These are phyloP conservation scores for Metschnikowia similis DNA, from an alignment of 805 yeast genomes.

Conservation along the genomic window DNA sequence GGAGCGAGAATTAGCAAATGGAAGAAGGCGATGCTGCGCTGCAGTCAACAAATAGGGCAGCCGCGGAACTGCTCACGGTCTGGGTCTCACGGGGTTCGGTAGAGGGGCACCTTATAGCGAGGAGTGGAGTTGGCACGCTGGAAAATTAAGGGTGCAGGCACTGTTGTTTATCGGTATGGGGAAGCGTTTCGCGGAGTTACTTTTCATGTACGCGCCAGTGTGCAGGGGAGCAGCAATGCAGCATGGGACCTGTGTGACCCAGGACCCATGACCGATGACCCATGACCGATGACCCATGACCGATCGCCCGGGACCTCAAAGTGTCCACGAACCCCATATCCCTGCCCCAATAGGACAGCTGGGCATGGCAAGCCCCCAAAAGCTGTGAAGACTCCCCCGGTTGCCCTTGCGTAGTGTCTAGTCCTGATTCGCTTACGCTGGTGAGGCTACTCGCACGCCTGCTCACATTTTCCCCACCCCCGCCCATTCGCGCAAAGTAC, in stretches of 20 bases:
- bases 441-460: too few relatives aligned
- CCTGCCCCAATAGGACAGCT: too few relatives aligned
- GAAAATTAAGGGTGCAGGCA: not conserved
- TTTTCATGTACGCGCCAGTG: not conserved
- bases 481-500: too few relatives aligned
- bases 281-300: not conserved
- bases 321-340: too few relatives aligned
- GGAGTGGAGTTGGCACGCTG: not conserved
- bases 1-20: not conserved
- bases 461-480: too few relatives aligned
- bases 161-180: not conserved
- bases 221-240: conserved; percentile 3
- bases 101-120: not conserved
- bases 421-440: too few relatives aligned
- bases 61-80: not conserved
- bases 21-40: not conserved
- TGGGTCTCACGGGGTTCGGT: not conserved
- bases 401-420: too few relatives aligned
- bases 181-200: conserved; percentile 3
- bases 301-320: too few relatives aligned
- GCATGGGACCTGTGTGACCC: not conserved
- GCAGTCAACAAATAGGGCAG: not conserved
- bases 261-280: not conserved
- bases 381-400: too few relatives aligned
- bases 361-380: too few relatives aligned